These are phyloP conservation scores for Fusarium clavum DNA, from an alignment of 2,329 filamentous ascomycete genomes.

Conservation along the genomic window DNA sequence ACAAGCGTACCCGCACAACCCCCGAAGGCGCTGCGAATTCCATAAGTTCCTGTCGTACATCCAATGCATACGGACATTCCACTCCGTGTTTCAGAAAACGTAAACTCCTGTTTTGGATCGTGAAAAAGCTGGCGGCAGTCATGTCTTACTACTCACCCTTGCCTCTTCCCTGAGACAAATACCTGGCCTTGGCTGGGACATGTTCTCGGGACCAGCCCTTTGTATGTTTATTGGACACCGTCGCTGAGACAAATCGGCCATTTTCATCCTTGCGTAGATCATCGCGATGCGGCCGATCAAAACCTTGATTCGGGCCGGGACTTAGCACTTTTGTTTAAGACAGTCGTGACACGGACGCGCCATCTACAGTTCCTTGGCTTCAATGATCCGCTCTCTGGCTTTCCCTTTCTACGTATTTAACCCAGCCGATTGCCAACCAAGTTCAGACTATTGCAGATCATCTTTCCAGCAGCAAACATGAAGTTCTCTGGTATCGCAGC, in stretches of 20 bases:
- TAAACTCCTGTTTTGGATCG: accelerated
- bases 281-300: background rate
- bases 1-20: background rate
- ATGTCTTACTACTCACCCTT: background rate
- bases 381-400: background rate
- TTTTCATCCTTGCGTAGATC: background rate
- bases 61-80: background rate
- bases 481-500: background rate
- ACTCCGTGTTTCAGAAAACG: too few species aligned
- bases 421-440: accelerated
- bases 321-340: background rate
- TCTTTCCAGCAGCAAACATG: background rate
- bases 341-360: background rate
- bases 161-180: background rate
- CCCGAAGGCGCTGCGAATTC: background rate
- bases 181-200: background rate
- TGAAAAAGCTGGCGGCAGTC: accelerated
- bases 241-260: background rate
- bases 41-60: background rate
- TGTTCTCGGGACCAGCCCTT: background rate
- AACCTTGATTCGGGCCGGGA: background rate
- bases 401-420: background rate
- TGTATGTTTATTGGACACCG: background rate
- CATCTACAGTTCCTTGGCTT: background rate
- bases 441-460: background rate